A percentile compares a stretch with the other conserved stretches of the same genome.
These are phyloP conservation scores for Penicillium sp. DNA, from an alignment of 2,329 filamentous ascomycete genomes.

Conservation along the genomic window DNA sequence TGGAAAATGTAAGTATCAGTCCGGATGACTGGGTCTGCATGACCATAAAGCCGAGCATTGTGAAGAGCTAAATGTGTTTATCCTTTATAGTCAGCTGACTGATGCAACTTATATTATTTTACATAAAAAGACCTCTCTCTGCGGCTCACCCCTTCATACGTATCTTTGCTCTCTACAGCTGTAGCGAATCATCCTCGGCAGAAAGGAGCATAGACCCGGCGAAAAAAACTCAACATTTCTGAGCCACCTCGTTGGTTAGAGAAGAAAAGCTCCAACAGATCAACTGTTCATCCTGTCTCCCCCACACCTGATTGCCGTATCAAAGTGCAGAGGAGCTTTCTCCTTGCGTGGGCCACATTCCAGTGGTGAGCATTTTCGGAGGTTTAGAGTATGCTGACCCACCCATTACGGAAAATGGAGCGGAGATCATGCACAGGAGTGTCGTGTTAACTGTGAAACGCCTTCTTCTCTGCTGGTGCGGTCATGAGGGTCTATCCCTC, in stretches of 20 bases:
- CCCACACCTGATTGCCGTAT: constrained; percentile 2
- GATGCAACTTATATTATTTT: background rate
- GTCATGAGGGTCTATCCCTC: constrained; percentile 9
- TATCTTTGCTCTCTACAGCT: background rate
- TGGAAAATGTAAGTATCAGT: too few relatives aligned
- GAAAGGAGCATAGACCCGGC: background rate
- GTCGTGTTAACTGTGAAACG: background rate
- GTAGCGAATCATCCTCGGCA: background rate
- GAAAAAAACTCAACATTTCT: constrained; percentile 5
- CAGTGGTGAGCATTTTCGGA: constrained; percentile 18
- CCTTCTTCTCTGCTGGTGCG: background rate
- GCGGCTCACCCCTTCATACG: constrained; percentile 6
- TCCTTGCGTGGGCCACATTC: constrained; percentile 24
- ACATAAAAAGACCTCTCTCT: background rate
- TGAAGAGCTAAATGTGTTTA: background rate
- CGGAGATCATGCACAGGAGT: constrained; percentile 14
- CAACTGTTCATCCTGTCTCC: background rate
- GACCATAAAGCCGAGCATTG: background rate
- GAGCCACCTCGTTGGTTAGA: background rate
- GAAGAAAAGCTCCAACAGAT: constrained; percentile 1
- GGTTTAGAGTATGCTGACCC: constrained; percentile 24
- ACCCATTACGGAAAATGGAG: constrained; percentile 8
- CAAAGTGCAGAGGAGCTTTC: constrained; percentile 2
- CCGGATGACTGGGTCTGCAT: too few relatives aligned
- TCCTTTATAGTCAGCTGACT: background rate